Evolutionary conservation across 2,329 filamentous ascomycete species (phyloP).

Genomic region (Dothideomycetes sp.): DNA sequence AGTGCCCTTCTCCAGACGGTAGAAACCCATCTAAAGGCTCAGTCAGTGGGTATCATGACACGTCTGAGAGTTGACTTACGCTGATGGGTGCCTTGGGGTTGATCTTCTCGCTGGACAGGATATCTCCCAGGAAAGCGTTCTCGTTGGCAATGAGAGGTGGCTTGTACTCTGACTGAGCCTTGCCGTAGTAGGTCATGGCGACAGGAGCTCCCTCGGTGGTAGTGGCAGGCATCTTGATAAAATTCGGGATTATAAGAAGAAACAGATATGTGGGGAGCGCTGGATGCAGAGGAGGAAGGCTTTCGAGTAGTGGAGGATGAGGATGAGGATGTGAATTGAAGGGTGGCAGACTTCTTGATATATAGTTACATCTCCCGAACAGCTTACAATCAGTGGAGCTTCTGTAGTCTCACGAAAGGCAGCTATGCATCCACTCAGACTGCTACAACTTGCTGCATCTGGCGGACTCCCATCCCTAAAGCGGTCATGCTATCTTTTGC

Average conservation of each 20-base stretch:
- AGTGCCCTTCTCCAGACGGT: slow-evolving; percentile 56
- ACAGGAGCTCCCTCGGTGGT: too few species aligned
- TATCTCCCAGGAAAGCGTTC: slow-evolving; percentile 56
- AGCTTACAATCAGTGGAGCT: not conserved
- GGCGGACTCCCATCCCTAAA: not conserved
- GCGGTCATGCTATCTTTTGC: not conserved
- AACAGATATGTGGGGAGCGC: not conserved
- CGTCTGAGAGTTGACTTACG: too few species aligned
- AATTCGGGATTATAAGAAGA: not conserved
- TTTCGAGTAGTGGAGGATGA: too few species aligned
- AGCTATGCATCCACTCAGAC: not conserved
- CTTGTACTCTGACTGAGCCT: slow-evolving; percentile 50
- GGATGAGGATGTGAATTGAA: too few species aligned
- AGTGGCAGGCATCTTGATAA: slow-evolving; percentile 15
- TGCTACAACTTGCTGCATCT: too few species aligned
- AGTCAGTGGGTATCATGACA: too few species aligned
- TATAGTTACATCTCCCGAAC: too few species aligned
- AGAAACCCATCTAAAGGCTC: slow-evolving; percentile 56
- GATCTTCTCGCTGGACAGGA: slow-evolving; percentile 41
- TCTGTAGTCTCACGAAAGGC: not conserved
- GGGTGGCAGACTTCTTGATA: too few species aligned
- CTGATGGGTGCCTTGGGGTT: slow-evolving; percentile 50
- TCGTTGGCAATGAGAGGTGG: slow-evolving; percentile 56
- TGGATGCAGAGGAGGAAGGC: not conserved
- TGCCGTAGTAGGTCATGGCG: slow-evolving; percentile 41